Base-by-base conservation (phyloP, 768 basidiomycete species). In the Sarcomyxa edulis region DNA sequence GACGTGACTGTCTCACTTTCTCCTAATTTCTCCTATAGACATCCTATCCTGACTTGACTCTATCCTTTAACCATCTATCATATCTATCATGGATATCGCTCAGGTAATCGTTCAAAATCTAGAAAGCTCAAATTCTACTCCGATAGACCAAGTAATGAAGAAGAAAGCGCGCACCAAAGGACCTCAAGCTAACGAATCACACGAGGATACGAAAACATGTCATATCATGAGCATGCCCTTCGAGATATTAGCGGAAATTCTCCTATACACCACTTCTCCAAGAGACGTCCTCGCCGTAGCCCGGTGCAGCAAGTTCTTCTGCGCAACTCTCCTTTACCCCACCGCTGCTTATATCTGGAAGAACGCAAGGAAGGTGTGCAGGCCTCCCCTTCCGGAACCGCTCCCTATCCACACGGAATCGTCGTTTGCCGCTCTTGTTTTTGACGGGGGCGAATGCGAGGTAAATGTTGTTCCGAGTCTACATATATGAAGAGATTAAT, bases 231-330 rank as follows among this genome's bases (percentile, higher is more conserved):
- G 31, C 10, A 51, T 85, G 4, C 84, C 84, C 8, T 51, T 80
- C 27, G 84, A 87, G 48, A 61, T 87, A 10, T 52, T 84, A 5
- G 72, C 76, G 3, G 81, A 83, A 48, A 70, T 85, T 33, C 68
- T 85, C 14, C 53, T 74, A 6, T 59, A 61, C 35, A 72, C 73
- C 0, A 43, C 56, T 4, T 81, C 78, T 0, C 69, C 79, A 1
- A 63, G 64, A 34, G 75, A 78, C 43, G 60, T 84, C 9, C 66
- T 85, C 25, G 67, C 81, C 2, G 58, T 84, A 5, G 66, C 81
- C 8, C 71, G 80, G 6, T 71, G 71, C 26, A 78, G 66, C 64
- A 76, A 74, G 42, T 66, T 59, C 43, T 62, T 84, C 7, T 72
- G 74, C 49, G 50, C 48, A 3, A 69, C 71, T 0, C 65, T 86